These are phyloP conservation scores for Oleoguttula mirabilis DNA, from an alignment of 495 filamentous ascomycete species.

Conservation along the genomic window DNA sequence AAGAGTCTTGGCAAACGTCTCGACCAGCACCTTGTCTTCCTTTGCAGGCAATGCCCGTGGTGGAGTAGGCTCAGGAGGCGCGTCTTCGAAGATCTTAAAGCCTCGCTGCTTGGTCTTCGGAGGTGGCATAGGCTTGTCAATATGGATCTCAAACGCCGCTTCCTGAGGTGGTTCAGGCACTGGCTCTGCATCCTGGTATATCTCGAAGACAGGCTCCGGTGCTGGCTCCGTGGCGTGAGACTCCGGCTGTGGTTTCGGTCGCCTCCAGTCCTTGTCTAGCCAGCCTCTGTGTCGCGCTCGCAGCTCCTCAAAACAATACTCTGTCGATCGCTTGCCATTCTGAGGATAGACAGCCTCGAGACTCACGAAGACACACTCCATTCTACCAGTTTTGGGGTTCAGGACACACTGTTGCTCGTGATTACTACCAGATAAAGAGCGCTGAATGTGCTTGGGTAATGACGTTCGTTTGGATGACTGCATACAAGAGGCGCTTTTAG, in stretches of 20 bases:
- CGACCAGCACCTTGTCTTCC: constrained; percentile 13
- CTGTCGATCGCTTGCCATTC: constrained; percentile 49
- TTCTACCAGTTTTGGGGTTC: constrained; percentile 65
- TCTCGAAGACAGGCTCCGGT: background rate
- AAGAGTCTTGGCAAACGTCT: constrained; percentile 15
- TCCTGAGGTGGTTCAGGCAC: background rate
- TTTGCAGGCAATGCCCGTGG: background rate
- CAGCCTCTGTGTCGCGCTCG: constrained; percentile 69
- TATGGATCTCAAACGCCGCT: background rate
- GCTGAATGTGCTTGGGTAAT: constrained; percentile 21
- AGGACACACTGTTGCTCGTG: constrained; percentile 26
- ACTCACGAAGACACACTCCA: constrained; percentile 77
- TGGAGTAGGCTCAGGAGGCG: background rate
- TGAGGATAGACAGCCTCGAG: constrained; percentile 74
- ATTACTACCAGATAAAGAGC: constrained; percentile 41
- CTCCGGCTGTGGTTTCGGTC: background rate
- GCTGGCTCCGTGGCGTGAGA: background rate
- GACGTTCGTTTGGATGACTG: constrained; percentile 34
- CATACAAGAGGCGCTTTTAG: constrained; percentile 69
- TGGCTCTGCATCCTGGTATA: background rate
- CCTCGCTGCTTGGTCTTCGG: constrained; percentile 6
- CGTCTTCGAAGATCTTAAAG: constrained; percentile 20
- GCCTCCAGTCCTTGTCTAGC: constrained; percentile 57
- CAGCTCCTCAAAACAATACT: constrained; percentile 84
- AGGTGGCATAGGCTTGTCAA: background rate